Evolutionary conservation across 2,329 filamentous ascomycete species (phyloP).

Genomic region (Cadophora sp.): DNA sequence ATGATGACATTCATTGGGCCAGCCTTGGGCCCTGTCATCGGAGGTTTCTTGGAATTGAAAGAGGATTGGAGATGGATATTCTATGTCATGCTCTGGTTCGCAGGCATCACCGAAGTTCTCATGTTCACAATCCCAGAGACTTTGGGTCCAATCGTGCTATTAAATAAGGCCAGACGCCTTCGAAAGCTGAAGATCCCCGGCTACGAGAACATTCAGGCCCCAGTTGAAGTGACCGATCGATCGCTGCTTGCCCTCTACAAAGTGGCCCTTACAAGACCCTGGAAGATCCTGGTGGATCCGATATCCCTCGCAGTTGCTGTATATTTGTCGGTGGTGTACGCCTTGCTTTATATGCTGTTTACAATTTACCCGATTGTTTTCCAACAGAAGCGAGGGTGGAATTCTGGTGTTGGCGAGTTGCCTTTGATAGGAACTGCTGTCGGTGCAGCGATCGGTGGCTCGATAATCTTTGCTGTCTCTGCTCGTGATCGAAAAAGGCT

Average conservation of each 20-base stretch:
- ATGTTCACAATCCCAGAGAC: slow-evolving; percentile 68
- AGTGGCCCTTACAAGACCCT: slow-evolving; percentile 86
- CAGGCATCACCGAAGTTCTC: slow-evolving; percentile 48
- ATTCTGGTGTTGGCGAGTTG: slow-evolving; percentile 61
- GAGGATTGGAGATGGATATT: slow-evolving; percentile 60
- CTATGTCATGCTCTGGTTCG: slow-evolving; percentile 55
- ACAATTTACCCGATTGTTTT: slow-evolving; percentile 44
- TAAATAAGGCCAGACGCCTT: slow-evolving; percentile 60
- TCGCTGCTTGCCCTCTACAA: slow-evolving; percentile 63
- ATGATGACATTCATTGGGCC: slow-evolving; percentile 68
- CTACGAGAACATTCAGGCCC: slow-evolving; percentile 58
- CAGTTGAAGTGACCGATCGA: slow-evolving; percentile 69
- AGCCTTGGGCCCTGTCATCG: slow-evolving; percentile 53
- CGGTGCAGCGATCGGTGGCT: slow-evolving; percentile 49
- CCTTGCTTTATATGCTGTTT: slow-evolving; percentile 43
- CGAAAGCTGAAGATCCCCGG: slow-evolving; percentile 55
- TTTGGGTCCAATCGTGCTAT: slow-evolving; percentile 56
- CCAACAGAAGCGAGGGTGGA: slow-evolving; percentile 51
- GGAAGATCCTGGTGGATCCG: slow-evolving; percentile 86
- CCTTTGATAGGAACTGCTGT: slow-evolving; percentile 70
- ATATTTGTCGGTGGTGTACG: slow-evolving; percentile 69
- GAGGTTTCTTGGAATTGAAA: slow-evolving; percentile 63
- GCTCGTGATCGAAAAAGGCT: slow-evolving; percentile 46
- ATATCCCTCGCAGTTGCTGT: slow-evolving; percentile 84
- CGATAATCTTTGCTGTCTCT: slow-evolving; percentile 55